phyloP scores from a whole-genome alignment of 352 stramenopile species.

The Albugo laibachii region DNA sequence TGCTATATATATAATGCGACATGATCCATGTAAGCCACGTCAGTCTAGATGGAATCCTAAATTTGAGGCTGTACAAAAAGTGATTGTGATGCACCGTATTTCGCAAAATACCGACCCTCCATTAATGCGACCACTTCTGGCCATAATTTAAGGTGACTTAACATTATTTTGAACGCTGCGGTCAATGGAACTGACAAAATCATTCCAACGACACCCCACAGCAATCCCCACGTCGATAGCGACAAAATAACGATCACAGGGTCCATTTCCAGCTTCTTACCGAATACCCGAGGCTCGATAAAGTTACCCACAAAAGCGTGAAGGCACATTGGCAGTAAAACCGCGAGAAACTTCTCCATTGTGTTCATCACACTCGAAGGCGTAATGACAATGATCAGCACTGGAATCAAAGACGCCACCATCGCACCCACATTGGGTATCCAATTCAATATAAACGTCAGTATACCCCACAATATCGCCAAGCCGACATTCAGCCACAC shows the following conservation, averaged over 20 bases:
- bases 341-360: conserved; percentile 78
- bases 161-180: conserved; percentile 72
- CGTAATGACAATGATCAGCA: conserved; percentile 78
- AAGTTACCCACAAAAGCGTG: conserved; percentile 82
- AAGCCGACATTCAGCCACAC: conserved; percentile 77
- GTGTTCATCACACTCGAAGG: conserved; percentile 70
- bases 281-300: conserved; percentile 75
- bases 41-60: no score
- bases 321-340: conserved; percentile 70
- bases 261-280: conserved; percentile 69
- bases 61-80: no score
- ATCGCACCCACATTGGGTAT: conserved; percentile 79
- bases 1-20: no score
- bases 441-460: conserved; percentile 81
- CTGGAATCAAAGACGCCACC: conserved; percentile 64
- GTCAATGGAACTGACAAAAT: conserved; percentile 78
- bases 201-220: conserved; percentile 78
- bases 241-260: conserved; percentile 74
- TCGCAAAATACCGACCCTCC: conserved; percentile 71
- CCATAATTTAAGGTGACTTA: conserved; percentile 70
- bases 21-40: no score
- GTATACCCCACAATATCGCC: conserved; percentile 72
- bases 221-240: conserved; percentile 67
- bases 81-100: conserved; percentile 16
- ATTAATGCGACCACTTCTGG: conserved; percentile 74